These are phyloP conservation scores for Aspergillus steynii DNA, from an alignment of 495 filamentous ascomycete genomes.

Conservation along the genomic window DNA sequence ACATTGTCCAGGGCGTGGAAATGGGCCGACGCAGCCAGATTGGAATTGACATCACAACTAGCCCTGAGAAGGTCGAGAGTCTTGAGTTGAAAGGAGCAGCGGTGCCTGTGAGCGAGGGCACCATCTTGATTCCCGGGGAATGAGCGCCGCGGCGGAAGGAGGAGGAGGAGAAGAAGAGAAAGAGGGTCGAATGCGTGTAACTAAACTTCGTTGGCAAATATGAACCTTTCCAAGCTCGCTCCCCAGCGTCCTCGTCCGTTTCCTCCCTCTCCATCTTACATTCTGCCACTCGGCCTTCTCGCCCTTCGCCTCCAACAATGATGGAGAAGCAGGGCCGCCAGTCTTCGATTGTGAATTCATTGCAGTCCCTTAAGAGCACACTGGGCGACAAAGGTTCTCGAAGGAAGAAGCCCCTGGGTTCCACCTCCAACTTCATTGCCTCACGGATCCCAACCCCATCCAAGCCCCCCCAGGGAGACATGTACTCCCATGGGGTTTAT, in stretches of 20 bases:
- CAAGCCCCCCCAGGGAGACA: constrained; percentile 8
- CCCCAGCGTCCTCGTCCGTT: too few relatives aligned
- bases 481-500: constrained; percentile 20
- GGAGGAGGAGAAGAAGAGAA: background rate
- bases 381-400: constrained; percentile 5
- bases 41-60: constrained; percentile 44
- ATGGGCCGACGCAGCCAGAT: constrained; percentile 72
- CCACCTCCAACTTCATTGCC: background rate
- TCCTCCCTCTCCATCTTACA: background rate
- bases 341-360: constrained; percentile 3
- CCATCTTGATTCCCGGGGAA: constrained; percentile 29
- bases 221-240: background rate
- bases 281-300: background rate
- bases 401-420: background rate
- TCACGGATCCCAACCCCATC: constrained; percentile 24
- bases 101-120: constrained; percentile 59
- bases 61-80: constrained; percentile 41
- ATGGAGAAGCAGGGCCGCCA: constrained; percentile 8
- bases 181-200: background rate
- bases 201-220: background rate
- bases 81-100: constrained; percentile 57
- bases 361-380: constrained; percentile 11
- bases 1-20: constrained; percentile 74
- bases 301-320: constrained; percentile 1
- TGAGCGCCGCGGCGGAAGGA: background rate